Conservation (phyloP, 129 eudicot species). For the carrot (Daucus carota) region DH1_v3.0 NC_030387.2:34704001-34704500, state of each 20-base stretch:
- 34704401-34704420: slow-evolving; percentile 17
- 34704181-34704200: slow-evolving; percentile 51
- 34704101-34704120: background rate
- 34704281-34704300: slow-evolving; percentile 64
- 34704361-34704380: slow-evolving; percentile 70
- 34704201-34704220: slow-evolving; percentile 48
- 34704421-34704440: background rate
- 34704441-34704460: background rate
- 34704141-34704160: slow-evolving; percentile 55
- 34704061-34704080: background rate
- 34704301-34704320: slow-evolving; percentile 71
- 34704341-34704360: slow-evolving; percentile 49
- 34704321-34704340: slow-evolving; percentile 52
- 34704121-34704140: background rate
- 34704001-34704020: background rate
- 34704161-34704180: slow-evolving; percentile 77
- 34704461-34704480: background rate
- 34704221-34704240: slow-evolving; percentile 73
- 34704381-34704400: slow-evolving; percentile 70
- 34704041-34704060: background rate
- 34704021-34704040: background rate
- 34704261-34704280: slow-evolving; percentile 51
- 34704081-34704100: background rate
- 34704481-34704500: background rate
- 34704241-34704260: slow-evolving; percentile 76